Percentiles rank a stretch among this genome's conserved stretches.
These are phyloP conservation scores for Radiomyces spectabilis DNA, from an alignment of 192 early-diverging fungal species.

Conservation along the genomic window DNA sequence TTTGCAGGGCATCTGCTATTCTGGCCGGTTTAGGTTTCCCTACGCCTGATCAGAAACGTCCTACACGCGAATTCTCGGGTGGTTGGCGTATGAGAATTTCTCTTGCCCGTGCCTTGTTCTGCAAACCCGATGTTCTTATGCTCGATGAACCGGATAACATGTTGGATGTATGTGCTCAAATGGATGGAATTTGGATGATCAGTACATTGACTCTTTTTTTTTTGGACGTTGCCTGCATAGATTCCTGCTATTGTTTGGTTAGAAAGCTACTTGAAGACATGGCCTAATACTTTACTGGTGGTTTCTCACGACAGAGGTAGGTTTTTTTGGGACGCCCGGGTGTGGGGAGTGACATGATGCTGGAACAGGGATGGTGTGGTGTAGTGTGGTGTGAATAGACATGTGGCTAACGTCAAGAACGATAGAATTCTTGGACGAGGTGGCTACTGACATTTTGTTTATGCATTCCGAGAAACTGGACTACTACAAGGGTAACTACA, in stretches of 20 bases:
- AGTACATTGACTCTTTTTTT: too few species aligned
- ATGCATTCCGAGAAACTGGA: constrained; percentile 91
- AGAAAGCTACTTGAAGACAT: constrained; percentile 87
- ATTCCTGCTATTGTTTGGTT: constrained; percentile 98
- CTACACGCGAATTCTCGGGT: constrained; percentile 94
- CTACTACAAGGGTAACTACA: constrained; percentile 94
- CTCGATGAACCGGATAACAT: constrained; percentile 93
- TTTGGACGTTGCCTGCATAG: not conserved
- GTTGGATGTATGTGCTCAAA: constrained; percentile 49
- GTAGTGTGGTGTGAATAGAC: too few species aligned
- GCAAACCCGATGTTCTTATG: constrained; percentile 83
- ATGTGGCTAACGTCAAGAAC: too few species aligned
- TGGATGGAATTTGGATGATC: not conserved
- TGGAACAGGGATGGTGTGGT: too few species aligned
- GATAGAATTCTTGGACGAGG: constrained; percentile 91
- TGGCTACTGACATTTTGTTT: constrained; percentile 95
- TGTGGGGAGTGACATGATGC: too few species aligned
- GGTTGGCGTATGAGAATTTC: constrained; percentile 99
- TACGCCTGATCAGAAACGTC: constrained; percentile 63
- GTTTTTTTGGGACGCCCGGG: not conserved
- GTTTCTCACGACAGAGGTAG: constrained; percentile 95
- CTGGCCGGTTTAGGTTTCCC: constrained; percentile 95
- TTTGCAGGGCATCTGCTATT: constrained; percentile 79
- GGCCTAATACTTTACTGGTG: constrained; percentile 87
- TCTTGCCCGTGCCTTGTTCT: constrained; percentile 94